Conservation (phyloP, 257 asterid genomes). For the Solanum phureja region DNA sequence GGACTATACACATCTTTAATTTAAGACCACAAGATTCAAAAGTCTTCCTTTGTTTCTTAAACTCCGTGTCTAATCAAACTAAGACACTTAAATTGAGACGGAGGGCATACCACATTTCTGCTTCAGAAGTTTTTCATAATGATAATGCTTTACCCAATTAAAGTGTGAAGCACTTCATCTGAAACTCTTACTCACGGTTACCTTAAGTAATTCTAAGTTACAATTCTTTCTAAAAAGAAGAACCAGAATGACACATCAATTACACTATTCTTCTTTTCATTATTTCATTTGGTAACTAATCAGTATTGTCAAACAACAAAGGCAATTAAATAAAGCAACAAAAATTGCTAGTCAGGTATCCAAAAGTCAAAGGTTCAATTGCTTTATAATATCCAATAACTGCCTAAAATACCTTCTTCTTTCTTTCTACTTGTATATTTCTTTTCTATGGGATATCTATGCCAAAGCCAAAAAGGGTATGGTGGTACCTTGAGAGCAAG, state of each 20-base stretch:
- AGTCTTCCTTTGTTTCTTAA: background rate
- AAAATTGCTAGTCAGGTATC: background rate
- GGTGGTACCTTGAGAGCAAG: slow-evolving; percentile 74
- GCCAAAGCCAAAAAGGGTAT: background rate
- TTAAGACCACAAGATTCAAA: background rate
- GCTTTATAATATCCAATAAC: background rate
- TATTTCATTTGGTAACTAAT: background rate
- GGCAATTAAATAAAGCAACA: background rate
- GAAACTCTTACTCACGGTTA: background rate
- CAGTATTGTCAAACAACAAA: background rate
- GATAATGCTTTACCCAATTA: background rate
- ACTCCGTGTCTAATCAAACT: background rate
- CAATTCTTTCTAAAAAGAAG: background rate
- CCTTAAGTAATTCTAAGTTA: background rate
- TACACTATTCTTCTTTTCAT: background rate
- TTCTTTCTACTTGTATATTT: background rate
- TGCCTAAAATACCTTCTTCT: background rate
- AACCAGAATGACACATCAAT: background rate
- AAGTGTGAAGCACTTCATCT: background rate
- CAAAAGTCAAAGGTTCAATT: background rate
- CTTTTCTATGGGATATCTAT: background rate
- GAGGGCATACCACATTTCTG: background rate
- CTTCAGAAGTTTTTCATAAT: background rate
- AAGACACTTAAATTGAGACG: background rate
- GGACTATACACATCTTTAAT: background rate